Percentiles rank a stretch among this genome's conserved stretches.
Conservation (phyloP, 106 monocot genomes). For the Posidonia australis region DNA sequence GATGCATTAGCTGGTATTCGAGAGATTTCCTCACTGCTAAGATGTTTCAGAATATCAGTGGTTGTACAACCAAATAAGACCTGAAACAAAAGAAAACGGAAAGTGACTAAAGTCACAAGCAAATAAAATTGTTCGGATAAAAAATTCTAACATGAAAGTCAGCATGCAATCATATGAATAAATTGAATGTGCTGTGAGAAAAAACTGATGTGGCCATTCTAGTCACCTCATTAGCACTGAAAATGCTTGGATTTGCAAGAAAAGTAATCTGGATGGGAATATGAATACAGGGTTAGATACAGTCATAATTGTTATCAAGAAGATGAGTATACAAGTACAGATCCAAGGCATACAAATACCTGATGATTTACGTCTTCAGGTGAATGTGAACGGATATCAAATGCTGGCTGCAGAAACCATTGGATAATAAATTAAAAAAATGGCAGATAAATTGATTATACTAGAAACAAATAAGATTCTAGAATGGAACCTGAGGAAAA, state of each 20-base stretch:
- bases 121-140: too few species aligned
- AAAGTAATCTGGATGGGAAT: slow-evolving; percentile 48
- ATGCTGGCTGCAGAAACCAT: slow-evolving; percentile 52
- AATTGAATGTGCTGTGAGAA: too few species aligned
- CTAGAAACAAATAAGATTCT: neutral
- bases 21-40: slow-evolving; percentile 93
- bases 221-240: slow-evolving; percentile 84
- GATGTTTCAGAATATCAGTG: slow-evolving; percentile 81
- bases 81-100: slow-evolving; percentile 20
- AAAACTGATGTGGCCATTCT: too few species aligned
- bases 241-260: slow-evolving; percentile 72
- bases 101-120: neutral
- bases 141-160: too few species aligned
- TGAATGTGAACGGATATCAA: slow-evolving; percentile 38
- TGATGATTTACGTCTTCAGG: slow-evolving; percentile 53
- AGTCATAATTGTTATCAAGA: neutral
- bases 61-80: slow-evolving; percentile 65
- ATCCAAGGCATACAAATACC: slow-evolving; percentile 25
- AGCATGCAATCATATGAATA: too few species aligned
- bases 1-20: slow-evolving; percentile 32
- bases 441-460: neutral
- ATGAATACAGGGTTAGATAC: neutral
- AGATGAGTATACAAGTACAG: neutral
- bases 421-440: neutral
- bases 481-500: slow-evolving; percentile 81